phyloP scores from a whole-genome alignment of 1,284 basidiomycete species.

The Marasmius oreades region DNA sequence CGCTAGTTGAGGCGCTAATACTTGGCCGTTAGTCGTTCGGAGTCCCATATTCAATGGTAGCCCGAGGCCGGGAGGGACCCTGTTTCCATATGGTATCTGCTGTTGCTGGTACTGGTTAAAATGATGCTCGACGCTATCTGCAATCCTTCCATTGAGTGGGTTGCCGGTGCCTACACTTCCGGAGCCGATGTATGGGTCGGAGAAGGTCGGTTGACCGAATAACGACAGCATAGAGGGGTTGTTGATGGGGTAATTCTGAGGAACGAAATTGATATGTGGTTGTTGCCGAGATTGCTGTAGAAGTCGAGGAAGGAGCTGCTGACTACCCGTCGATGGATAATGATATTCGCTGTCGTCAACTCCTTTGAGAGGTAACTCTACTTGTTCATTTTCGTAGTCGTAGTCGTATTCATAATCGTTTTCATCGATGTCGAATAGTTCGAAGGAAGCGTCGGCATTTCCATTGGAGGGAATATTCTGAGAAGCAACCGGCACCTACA shows the following conservation, averaged over 20 bases:
- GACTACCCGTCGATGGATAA: conserved; percentile 9
- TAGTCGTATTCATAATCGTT: conserved; percentile 51
- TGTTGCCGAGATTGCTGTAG: conserved; percentile 13
- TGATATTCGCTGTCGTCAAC: conserved; percentile 18
- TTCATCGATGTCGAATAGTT: conserved; percentile 73
- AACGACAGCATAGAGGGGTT: conserved; percentile 22
- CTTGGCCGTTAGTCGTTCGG: neutral
- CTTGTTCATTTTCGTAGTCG: conserved; percentile 26
- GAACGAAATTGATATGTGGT: conserved; percentile 23
- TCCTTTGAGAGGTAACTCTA: conserved; percentile 21
- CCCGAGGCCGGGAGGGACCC: neutral
- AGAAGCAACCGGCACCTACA: conserved; percentile 29
- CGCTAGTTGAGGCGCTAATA: neutral
- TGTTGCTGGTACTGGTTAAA: conserved; percentile 24
- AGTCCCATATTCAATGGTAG: conserved; percentile 1
- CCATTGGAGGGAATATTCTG: conserved; percentile 23
- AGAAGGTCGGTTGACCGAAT: conserved; percentile 24
- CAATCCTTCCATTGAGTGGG: conserved; percentile 27
- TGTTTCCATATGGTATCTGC: neutral
- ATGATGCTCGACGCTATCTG: conserved; percentile 37
- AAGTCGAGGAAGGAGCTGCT: conserved; percentile 13
- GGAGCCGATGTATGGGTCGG: conserved; percentile 32
- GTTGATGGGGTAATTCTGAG: conserved; percentile 39
- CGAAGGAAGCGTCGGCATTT: conserved; percentile 38
- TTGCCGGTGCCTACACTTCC: conserved; percentile 15